Base-by-base conservation (phyloP, 768 basidiomycete genomes). In the Cystofilobasidium capitatum region DNA sequence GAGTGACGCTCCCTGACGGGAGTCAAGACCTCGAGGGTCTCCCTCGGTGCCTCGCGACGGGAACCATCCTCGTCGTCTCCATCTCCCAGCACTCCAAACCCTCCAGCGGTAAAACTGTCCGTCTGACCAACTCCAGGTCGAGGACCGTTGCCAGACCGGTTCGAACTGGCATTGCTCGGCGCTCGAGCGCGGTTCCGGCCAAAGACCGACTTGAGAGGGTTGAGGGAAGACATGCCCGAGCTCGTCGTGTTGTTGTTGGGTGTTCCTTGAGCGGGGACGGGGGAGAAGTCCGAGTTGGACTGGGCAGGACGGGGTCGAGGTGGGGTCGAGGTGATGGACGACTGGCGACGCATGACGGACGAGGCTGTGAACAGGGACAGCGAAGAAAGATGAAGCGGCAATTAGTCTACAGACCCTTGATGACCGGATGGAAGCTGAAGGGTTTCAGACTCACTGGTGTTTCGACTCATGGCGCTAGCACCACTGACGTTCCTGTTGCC, bases 181-280 rank as follows among this genome's bases (percentile, higher is more conserved):
- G 68, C 68, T 51, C 68, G 59, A 20, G 60, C 59, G 20, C 66
- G 55, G 63, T 69, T 65, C 31, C 61, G 61, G n/a, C 68, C 68
- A 42, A 69, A 69, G 35, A 69, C 68, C 20, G 68, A 69, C 58
- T 69, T 69, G 61, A 68, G 60, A 20, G 66, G 58, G 33, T 65
- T 65, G 33, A 66, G 65, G 20, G 58, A 49, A 20, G 65, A 66
- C 26, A 49, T 17, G 35, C 44, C 44, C n/a, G n/a, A n/a, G 31
- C 39, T 55, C 12, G 29, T 22, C 2, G 26, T n/a, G 51, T 40
- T 40, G 64, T 54, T 37, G 36, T 29, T 33, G 12, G 20, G 55
- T 16, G 64, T 17, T n/a, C 58, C 44, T 3, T 9, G 8, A 7
- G 29, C 14, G 1, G 35, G 37, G n/a, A n/a, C 35, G 20, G 57